Percentiles rank a stretch among this genome's conserved stretches.
Conservation (phyloP, 2,329 filamentous ascomycete species). For the Exophiala sideris region DNA sequence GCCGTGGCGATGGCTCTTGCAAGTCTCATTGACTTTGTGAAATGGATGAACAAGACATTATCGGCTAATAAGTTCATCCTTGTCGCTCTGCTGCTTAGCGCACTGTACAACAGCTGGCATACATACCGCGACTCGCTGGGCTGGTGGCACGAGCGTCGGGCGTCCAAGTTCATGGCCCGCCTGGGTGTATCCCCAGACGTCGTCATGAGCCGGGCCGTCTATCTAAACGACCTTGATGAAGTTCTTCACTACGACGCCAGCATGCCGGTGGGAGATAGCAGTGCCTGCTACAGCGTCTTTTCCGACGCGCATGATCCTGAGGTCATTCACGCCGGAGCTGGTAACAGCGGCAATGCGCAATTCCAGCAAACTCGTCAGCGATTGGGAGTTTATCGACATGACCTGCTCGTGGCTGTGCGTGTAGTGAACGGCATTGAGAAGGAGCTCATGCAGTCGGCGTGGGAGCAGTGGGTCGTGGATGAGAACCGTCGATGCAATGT, state of each 20-base stretch:
- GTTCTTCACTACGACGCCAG: constrained; percentile 33
- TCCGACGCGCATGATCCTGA: constrained; percentile 39
- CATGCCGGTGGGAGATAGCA: constrained; percentile 19
- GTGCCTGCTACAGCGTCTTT: constrained; percentile 45
- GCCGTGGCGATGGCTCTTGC: constrained; percentile 73
- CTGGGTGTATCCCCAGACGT: constrained; percentile 75
- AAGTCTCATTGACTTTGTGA: constrained; percentile 66
- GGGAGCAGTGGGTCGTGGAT: constrained; percentile 85
- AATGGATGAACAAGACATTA: constrained; percentile 63
- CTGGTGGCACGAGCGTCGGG: constrained; percentile 84
- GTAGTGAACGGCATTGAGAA: constrained; percentile 85
- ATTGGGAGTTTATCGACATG: constrained; percentile 80
- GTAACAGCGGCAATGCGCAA: constrained; percentile 35
- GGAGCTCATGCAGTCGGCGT: constrained; percentile 82
- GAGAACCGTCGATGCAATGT: constrained; percentile 74
- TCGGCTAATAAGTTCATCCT: constrained; percentile 74
- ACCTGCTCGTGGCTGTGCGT: constrained; percentile 83
- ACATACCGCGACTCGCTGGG: constrained; percentile 68
- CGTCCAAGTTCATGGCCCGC: constrained; percentile 73
- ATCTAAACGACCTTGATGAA: constrained; percentile 74
- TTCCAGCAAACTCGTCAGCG: constrained; percentile 77
- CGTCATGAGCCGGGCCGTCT: constrained; percentile 81
- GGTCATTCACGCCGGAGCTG: constrained; percentile 31
- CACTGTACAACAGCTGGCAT: constrained; percentile 69
- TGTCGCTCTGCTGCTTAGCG: constrained; percentile 63